Percentiles rank a stretch among this genome's conserved stretches.
phyloP scores from a whole-genome alignment of 768 basidiomycete species.

The Hemileccinum impolitum region DNA sequence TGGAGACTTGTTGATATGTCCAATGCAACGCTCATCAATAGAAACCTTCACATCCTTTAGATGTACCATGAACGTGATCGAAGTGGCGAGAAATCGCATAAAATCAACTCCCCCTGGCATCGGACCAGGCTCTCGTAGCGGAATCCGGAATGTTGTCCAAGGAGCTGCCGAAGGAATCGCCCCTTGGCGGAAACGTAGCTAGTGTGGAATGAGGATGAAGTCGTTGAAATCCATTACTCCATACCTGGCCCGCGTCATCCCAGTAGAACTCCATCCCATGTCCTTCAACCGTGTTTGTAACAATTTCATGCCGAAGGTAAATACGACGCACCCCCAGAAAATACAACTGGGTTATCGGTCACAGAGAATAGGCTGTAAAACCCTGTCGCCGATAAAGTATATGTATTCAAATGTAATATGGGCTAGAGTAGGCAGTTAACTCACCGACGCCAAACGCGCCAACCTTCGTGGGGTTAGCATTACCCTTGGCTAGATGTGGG shows the following conservation, averaged over 20 bases:
- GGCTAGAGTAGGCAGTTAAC: slow-evolving; percentile 12
- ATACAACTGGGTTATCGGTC: slow-evolving; percentile 74
- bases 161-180: slow-evolving; percentile 34
- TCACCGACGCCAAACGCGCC: slow-evolving; percentile 84
- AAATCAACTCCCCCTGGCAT: slow-evolving; percentile 81
- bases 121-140: slow-evolving; percentile 68
- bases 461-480: slow-evolving; percentile 92
- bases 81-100: slow-evolving; percentile 81
- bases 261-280: slow-evolving; percentile 94
- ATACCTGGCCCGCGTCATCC: slow-evolving; percentile 79
- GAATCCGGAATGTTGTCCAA: slow-evolving; percentile 79
- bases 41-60: slow-evolving; percentile 73
- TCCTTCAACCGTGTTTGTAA: slow-evolving; percentile 35
- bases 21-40: slow-evolving; percentile 69
- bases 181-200: slow-evolving; percentile 79
- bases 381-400: slow-evolving; percentile 31
- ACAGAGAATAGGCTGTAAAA: slow-evolving; percentile 79
- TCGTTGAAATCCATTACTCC: background rate
- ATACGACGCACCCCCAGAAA: slow-evolving; percentile 53
- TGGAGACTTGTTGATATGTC: slow-evolving; percentile 56
- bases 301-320: slow-evolving; percentile 16
- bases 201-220: slow-evolving; percentile 1
- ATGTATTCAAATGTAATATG: background rate
- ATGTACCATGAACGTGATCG: slow-evolving; percentile 86
- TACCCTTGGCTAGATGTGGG: slow-evolving; percentile 67